Percentiles rank a stretch among this genome's conserved stretches.
Evolutionary conservation across 192 early-diverging fungal species (phyloP).

Genomic region (Diversispora eburnea): DNA sequence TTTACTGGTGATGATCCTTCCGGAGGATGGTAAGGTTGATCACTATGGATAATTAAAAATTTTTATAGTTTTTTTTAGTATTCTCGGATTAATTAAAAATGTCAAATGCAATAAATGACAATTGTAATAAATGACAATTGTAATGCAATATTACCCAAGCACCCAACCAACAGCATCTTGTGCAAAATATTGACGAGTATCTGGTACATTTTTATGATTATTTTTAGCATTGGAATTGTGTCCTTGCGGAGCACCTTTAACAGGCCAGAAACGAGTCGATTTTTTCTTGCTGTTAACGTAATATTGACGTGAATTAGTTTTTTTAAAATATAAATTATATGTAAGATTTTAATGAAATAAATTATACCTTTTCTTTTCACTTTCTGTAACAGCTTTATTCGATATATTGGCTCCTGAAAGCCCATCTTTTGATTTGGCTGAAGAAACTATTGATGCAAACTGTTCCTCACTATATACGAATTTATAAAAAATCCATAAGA

Average conservation of each 20-base stretch:
- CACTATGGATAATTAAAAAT: slow-evolving; percentile 17
- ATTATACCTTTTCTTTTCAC: neutral
- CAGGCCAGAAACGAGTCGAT: slow-evolving; percentile 51
- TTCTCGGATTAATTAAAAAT: neutral
- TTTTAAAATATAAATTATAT: too few relatives aligned
- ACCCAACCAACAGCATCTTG: slow-evolving; percentile 74
- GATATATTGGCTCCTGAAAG: neutral
- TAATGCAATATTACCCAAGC: slow-evolving; percentile 41
- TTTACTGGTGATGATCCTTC: slow-evolving; percentile 31
- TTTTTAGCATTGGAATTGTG: neutral
- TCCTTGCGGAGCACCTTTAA: slow-evolving; percentile 36
- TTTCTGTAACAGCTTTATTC: neutral
- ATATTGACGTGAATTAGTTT: too few relatives aligned
- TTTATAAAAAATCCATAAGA: neutral
- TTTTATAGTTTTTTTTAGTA: neutral
- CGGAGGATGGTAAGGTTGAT: slow-evolving; percentile 53
- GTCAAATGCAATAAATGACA: neutral
- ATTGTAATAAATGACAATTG: too few relatives aligned
- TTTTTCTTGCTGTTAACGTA: slow-evolving; percentile 37
- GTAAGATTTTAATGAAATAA: too few relatives aligned
- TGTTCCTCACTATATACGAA: neutral
- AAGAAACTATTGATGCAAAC: slow-evolving; percentile 1
- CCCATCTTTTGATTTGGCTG: neutral
- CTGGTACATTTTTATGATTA: slow-evolving; percentile 44
- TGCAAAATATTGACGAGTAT: slow-evolving; percentile 64